Evolutionary conservation across 129 eudicot genomes (phyloP), one percentile per base, ranked within the genome.

Genomic region (Logfia minima): DNA sequence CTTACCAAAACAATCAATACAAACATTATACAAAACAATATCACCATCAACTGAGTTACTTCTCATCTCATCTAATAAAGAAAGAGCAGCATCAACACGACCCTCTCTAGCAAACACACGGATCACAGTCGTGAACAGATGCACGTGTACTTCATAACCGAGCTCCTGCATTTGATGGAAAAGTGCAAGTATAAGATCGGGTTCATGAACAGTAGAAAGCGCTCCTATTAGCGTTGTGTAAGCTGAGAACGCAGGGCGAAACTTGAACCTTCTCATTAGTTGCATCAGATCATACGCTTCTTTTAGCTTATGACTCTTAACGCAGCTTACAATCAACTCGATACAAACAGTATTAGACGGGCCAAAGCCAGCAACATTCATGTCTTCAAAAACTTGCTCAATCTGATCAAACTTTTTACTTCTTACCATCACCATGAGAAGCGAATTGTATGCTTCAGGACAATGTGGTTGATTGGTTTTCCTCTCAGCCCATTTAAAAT

Each of bases 231-330:
- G 81, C 70, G 92, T 91, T 53, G 97, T 94, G 75, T 89, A 94
- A 16, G 98, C 98, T 6, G 97, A 94, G 83, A 87, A 94, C 2
- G 98, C 96, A 0, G 98, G 98, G 28, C 92, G 88, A 60, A 94
- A 77, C 70, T 89, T 91, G 76, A 87, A 91, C 69, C 78, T 91
- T 79, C 97, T 89, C 98, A 94, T 94, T n/a, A 87, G 82, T 69
- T 94, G 96, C 22, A 94, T 84, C 65, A 89, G 64, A 43, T 85
- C 79, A 53, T 79, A 91, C 4, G 97, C 99, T 55, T 91, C 94
- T 55, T 70, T 82, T 68, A 89, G 80, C 68, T 83, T 89, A n/a
- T 74, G 89, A 60, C 76, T 83, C 79, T 91, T 89, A 8, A 94
- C 85, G 83, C 85, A 88, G 63, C 85, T 83, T 70, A 70, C 74